Conservation (phyloP, 352 stramenopile species). For the Phytopythium montanum region DNA sequence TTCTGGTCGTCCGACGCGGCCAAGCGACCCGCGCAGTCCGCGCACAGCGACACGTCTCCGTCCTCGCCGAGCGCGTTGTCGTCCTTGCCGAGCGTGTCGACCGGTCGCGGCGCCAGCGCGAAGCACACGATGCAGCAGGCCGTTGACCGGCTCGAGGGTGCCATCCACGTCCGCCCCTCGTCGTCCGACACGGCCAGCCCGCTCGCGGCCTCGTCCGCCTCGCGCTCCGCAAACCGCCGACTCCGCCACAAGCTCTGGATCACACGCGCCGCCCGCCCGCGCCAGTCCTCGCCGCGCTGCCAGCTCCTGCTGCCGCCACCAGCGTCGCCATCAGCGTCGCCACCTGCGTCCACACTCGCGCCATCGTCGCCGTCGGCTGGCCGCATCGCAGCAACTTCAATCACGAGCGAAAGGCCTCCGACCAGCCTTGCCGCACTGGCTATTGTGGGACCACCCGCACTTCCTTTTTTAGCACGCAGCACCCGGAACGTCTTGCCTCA, state of each 20-base stretch:
- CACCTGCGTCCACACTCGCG: no score
- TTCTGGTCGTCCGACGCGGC: conserved; percentile 6
- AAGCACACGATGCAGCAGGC: conserved; percentile 38
- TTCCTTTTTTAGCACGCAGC: neutral
- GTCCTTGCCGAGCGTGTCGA: neutral
- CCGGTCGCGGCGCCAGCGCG: conserved; percentile 14
- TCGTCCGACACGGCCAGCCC: neutral
- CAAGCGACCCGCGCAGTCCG: conserved; percentile 20
- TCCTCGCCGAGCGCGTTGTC: neutral
- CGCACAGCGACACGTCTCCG: conserved; percentile 24
- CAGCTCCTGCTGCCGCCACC: neutral
- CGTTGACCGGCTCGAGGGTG: neutral
- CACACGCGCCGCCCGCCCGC: conserved; percentile 7
- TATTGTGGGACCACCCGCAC: neutral
- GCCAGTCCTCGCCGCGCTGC: neutral
- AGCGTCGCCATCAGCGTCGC: no score
- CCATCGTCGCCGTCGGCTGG: neutral
- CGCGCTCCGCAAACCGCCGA: no score
- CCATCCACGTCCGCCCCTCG: neutral
- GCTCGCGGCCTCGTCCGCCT: neutral
- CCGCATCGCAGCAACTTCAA: conserved; percentile 1
- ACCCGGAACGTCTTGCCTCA: no score
- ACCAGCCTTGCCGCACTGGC: neutral
- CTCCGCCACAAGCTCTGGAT: conserved; percentile 14
- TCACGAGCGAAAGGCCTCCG: neutral